Percentiles rank a stretch among this genome's conserved stretches.
Evolutionary conservation across 2,329 filamentous ascomycete species (phyloP).

Genomic region (Fusarium devonianum): DNA sequence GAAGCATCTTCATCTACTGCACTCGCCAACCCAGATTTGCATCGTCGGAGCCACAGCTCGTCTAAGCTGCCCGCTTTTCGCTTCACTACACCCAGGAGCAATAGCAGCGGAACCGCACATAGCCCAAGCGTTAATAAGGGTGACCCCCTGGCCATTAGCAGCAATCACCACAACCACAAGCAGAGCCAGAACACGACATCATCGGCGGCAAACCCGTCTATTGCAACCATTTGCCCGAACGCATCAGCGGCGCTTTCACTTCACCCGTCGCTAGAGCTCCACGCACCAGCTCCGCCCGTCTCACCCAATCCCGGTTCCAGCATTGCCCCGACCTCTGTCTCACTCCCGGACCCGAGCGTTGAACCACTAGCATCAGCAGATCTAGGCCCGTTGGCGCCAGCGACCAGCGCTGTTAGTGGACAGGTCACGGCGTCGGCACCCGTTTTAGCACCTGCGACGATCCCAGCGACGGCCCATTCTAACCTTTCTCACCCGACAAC

Average conservation of each 20-base stretch:
- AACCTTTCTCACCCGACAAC: constrained; percentile 40
- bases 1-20: constrained; percentile 21
- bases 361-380: constrained; percentile 23
- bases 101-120: constrained; percentile 34
- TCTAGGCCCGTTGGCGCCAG: constrained; percentile 19
- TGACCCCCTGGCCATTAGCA: constrained; percentile 28
- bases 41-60: constrained; percentile 62
- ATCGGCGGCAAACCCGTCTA: constrained; percentile 28
- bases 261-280: constrained; percentile 35
- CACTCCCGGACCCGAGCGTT: constrained; percentile 28
- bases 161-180: constrained; percentile 19
- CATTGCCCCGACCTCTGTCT: constrained; percentile 29
- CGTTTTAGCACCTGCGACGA: constrained; percentile 21
- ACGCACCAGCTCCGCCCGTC: constrained; percentile 33
- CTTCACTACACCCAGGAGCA: constrained; percentile 56
- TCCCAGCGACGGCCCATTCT: constrained; percentile 29
- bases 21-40: constrained; percentile 48
- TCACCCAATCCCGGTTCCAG: constrained; percentile 41
- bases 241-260: constrained; percentile 30
- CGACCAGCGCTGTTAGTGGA: constrained; percentile 26
- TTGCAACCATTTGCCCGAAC: constrained; percentile 31
- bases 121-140: constrained; percentile 33
- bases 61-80: constrained; percentile 64
- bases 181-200: constrained; percentile 20
- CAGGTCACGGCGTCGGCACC: constrained; percentile 24